Base-by-base conservation (phyloP, 345 rosid genomes). In the Eucalyptus pauciflora region DNA sequence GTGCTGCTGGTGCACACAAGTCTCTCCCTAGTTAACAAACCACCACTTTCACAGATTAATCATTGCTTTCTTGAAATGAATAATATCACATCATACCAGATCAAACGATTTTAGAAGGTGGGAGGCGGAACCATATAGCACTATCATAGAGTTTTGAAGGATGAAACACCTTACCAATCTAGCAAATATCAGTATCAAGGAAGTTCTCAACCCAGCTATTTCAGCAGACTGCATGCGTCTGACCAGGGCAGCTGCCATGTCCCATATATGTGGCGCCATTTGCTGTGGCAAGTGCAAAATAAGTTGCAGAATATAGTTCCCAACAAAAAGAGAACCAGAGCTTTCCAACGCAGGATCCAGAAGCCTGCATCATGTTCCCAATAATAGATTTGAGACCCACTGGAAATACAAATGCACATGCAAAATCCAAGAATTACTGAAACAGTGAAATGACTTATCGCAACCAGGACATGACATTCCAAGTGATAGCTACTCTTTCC, bases 281-380 rank as follows among this genome's bases (percentile, higher is more conserved):
- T 97, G 97, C 64, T 90, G 92, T 31, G 99, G 98, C 90, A 97
- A 94, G 91, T 96, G 98, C 95, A 97, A 94, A 88, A 97, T 95
- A 88, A 97, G 99, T 93, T 96, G 99, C 93, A 97, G 92, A 91
- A 96, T 93, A 89, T 96, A 97, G 91, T 92, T 94, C 71, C 99
- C 99, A 86, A 97, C 97, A 92, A 96, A 96, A 85, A 97, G 95
- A 89, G 99, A 97, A 91, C 99, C 99, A 85, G 99, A 97, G 93
- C 98, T 94, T 91, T 97, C 98, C 91, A 96, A 88, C 88, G 91
- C 93, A 88, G 99, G 99, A 91, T 96, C 94, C 62, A 97, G 98
- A 91, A 96, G 99, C 96, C 99, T 97, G 94, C 93, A 92, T 86
- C 52, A 60, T 46, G 50, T 48, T 76, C 43, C 83, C 48, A 22